These are phyloP conservation scores for Phytophthora constricta DNA, from an alignment of 352 stramenopile genomes.

Conservation along the genomic window DNA sequence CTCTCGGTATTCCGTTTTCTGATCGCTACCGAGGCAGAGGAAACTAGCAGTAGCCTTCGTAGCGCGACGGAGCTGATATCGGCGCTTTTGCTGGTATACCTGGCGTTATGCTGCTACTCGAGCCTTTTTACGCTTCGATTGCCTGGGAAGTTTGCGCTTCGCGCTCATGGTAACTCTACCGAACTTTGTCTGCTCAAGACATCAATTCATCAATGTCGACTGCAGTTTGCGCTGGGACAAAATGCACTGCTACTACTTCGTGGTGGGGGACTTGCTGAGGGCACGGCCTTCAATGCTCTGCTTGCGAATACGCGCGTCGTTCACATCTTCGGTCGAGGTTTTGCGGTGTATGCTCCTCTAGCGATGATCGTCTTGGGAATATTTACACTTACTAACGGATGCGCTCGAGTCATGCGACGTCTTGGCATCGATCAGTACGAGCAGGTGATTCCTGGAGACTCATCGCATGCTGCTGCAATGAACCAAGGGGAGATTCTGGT, in stretches of 20 bases:
- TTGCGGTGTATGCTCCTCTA: conserved; percentile 63
- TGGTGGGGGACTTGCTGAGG: conserved; percentile 41
- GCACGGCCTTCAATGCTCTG: conserved; percentile 64
- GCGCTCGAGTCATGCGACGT: conserved; percentile 55
- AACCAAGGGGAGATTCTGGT: conserved; percentile 56
- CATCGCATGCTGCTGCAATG: conserved; percentile 48
- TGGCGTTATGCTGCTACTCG: conserved; percentile 64
- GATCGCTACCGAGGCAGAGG: conserved; percentile 22
- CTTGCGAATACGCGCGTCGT: conserved; percentile 63
- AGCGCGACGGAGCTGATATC: conserved; percentile 47
- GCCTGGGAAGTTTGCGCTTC: conserved; percentile 58
- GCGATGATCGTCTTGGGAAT: conserved; percentile 58
- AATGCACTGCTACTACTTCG: conserved; percentile 72
- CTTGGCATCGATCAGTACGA: conserved; percentile 80
- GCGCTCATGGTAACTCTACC: conserved; percentile 60
- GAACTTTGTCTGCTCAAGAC: conserved; percentile 68
- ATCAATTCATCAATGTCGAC: conserved; percentile 64
- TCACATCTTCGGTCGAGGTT: conserved; percentile 58
- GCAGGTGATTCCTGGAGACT: conserved; percentile 46
- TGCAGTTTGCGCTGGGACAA: conserved; percentile 76
- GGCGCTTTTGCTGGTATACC: conserved; percentile 60
- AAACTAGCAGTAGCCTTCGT: conserved; percentile 26
- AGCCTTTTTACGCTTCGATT: conserved; percentile 67
- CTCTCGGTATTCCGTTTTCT: conserved; percentile 40
- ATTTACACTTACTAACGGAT: conserved; percentile 59